Percentiles rank a stretch among this genome's conserved stretches.
phyloP scores from a whole-genome alignment of 805 yeast species.

The Myxozyma monticola region DNA sequence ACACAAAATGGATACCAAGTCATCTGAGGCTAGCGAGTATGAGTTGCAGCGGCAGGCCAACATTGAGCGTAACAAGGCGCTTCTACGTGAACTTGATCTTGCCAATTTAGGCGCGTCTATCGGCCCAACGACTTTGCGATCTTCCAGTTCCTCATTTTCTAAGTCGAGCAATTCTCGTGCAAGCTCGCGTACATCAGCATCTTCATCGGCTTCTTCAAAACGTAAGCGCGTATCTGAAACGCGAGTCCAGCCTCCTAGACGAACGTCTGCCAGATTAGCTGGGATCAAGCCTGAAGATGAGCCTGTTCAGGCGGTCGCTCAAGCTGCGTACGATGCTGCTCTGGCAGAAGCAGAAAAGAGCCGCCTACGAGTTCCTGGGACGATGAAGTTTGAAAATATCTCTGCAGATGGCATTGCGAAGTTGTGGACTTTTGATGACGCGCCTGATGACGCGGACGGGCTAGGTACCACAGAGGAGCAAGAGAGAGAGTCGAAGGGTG shows the following conservation, averaged over 20 bases:
- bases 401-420: conserved; percentile 18
- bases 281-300: conserved; percentile 64
- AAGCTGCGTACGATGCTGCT: conserved; percentile 38
- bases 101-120: conserved; percentile 53
- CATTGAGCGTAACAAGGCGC: conserved; percentile 78
- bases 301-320: conserved; percentile 36
- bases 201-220: neutral
- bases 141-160: neutral
- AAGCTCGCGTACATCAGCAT: neutral
- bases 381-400: conserved; percentile 62
- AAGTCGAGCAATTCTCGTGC: neutral
- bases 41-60: conserved; percentile 73
- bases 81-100: conserved; percentile 69
- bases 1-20: too few species aligned
- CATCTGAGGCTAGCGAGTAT: conserved; percentile 50
- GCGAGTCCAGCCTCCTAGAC: conserved; percentile 50
- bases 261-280: conserved; percentile 77
- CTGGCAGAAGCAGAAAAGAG: conserved; percentile 37
- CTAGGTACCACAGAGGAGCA: conserved; percentile 40
- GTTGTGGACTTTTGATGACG: conserved; percentile 25
- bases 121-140: neutral
- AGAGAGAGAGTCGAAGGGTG: conserved; percentile 3
- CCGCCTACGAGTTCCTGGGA: conserved; percentile 64
- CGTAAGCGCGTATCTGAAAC: too few species aligned
- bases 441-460: conserved; percentile 32